These are phyloP conservation scores for Zygosaccharomyces gambellarensis DNA, from an alignment of 805 yeast species.

Conservation along the genomic window DNA sequence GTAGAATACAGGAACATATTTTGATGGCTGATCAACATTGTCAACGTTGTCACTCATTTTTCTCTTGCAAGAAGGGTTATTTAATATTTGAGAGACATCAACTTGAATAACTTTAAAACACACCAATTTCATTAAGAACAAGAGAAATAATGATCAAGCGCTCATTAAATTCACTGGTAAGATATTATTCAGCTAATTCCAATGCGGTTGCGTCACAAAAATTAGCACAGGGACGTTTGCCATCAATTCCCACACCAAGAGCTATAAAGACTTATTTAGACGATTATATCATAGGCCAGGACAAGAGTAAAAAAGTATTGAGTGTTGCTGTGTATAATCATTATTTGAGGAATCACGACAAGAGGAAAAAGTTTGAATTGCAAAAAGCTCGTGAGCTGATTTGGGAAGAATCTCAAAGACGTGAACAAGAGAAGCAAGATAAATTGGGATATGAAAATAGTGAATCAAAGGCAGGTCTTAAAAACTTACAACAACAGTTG, in stretches of 20 bases:
- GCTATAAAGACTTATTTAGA: slow-evolving; percentile 44
- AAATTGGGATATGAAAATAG: slow-evolving; percentile 22
- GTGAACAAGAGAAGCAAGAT: slow-evolving; percentile 22
- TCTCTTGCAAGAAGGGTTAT: neutral
- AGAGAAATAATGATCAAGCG: neutral
- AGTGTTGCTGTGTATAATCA: slow-evolving; percentile 60
- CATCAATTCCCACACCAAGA: slow-evolving; percentile 44
- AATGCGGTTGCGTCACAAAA: slow-evolving; percentile 17
- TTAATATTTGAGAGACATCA: neutral
- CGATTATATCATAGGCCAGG: slow-evolving; percentile 53
- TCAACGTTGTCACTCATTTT: neutral
- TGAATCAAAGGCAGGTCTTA: slow-evolving; percentile 32
- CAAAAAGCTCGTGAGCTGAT: slow-evolving; percentile 25
- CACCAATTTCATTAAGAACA: neutral
- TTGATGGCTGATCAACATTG: neutral
- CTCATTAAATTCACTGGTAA: neutral
- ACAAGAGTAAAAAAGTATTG: slow-evolving; percentile 50
- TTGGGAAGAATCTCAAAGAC: slow-evolving; percentile 31
- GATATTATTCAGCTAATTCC: neutral
- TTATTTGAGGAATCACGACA: slow-evolving; percentile 45
- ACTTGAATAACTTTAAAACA: neutral
- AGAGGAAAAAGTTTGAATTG: slow-evolving; percentile 31
- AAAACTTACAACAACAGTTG: slow-evolving; percentile 30
- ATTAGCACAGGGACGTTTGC: slow-evolving; percentile 10
- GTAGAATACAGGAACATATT: slow-evolving; percentile 39